Evolutionary conservation across 306 rosid genomes (phyloP), one percentile per base, ranked within the genome.

Genomic region (Trichosanthes truncata): DNA sequence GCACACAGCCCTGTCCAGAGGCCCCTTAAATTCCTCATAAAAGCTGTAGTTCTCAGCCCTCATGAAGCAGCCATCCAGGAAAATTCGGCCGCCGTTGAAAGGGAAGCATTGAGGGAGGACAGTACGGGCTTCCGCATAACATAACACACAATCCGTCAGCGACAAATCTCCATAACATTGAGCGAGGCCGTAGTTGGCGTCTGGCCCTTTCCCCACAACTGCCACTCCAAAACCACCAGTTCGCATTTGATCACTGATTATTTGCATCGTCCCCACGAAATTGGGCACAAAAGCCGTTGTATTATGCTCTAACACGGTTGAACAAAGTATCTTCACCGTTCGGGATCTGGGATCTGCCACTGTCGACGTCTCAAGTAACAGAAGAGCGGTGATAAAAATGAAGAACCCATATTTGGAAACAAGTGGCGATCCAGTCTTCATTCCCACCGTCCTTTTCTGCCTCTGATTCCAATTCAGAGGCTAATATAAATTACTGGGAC

Each of bases 121-220:
- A 0, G 91, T 88, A 10, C 97, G 89, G 8, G 96, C 93, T 87
- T 95, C 90, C 0, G 97, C 93, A 9, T 95, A 95, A 76, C 98
- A 95, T 20, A 92, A 45, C 8, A 87, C 90, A 52, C 98, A 95
- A 56, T 95, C 98, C 11, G 85, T 89, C 21, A 90, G 85, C 13
- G 98, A 85, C 68, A 95, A 94, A 82, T 95, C 97, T 38, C 97
- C 97, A 65, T 91, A 95, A 83, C 98, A 95, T 62, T 95, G 97
- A 17, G 93, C 98, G 15, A 95, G 86, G 66, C 97, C 98, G 77
- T 86, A 91, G 90, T 81, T 91, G 6, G 80, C 49, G 59, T 95
- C 90, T 18, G 89, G 93, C 31, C 92, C 97, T 26, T 90, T 82
- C 7, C 98, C 98, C n/a, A 77, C 57, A 60, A 80, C 74, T 78